A percentile compares a stretch with the other conserved stretches of the same genome.
Conservation (phyloP, 306 rosid genomes). For the Spatholobus suberectus region DNA sequence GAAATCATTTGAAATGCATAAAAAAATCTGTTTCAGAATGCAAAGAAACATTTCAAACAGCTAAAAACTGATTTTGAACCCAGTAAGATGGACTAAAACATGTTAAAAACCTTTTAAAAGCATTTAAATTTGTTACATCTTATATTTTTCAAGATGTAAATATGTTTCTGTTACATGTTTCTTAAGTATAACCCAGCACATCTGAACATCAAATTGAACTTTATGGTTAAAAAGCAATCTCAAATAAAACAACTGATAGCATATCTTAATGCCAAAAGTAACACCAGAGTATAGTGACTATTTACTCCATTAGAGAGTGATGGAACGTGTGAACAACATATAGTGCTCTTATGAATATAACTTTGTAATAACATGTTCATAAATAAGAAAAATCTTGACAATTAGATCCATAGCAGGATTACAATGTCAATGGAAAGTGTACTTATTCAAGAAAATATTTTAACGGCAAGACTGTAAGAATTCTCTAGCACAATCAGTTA, state of each 20-base stretch:
- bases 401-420: background rate
- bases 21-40: background rate
- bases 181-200: background rate
- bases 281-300: background rate
- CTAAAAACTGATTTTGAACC: background rate
- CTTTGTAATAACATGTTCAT: background rate
- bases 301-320: background rate
- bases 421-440: background rate
- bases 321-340: background rate
- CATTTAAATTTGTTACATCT: background rate
- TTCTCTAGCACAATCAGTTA: background rate
- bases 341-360: background rate
- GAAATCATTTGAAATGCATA: background rate
- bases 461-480: background rate
- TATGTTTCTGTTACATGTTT: background rate
- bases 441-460: background rate
- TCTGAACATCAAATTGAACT: background rate
- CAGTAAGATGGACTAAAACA: conserved; percentile 8
- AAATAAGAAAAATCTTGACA: background rate
- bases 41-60: conserved; percentile 12
- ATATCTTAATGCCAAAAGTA: background rate
- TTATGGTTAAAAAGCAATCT: background rate
- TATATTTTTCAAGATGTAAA: background rate
- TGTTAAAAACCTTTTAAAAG: background rate
- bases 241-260: background rate